These are phyloP conservation scores for Flagelloscypha sp. DNA, from an alignment of 768 basidiomycete genomes.

Conservation along the genomic window DNA sequence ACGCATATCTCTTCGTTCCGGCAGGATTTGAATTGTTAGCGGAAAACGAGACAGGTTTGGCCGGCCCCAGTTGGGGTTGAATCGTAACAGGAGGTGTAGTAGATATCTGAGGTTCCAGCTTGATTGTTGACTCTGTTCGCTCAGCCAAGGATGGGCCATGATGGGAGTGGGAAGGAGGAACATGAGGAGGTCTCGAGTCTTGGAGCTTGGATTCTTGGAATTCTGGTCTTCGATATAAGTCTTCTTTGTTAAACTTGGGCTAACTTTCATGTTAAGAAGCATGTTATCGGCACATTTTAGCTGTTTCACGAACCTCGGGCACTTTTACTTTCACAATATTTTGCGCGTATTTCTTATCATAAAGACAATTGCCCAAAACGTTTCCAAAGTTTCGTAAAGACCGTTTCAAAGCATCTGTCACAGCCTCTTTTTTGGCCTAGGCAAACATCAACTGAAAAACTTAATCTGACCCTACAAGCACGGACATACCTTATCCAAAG, in stretches of 20 bases:
- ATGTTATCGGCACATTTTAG: neutral
- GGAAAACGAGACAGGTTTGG: too few relatives aligned
- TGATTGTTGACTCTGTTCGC: neutral
- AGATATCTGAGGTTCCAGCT: neutral
- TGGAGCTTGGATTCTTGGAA: conserved; percentile 25
- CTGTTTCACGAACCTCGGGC: conserved; percentile 52
- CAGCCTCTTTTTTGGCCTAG: conserved; percentile 97
- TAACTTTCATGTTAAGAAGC: conserved; percentile 10
- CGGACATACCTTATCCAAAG: conserved; percentile 81
- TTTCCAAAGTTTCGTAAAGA: conserved; percentile 90
- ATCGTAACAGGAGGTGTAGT: neutral
- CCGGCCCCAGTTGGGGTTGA: too few relatives aligned
- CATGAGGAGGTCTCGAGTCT: conserved; percentile 1
- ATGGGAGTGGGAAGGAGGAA: neutral
- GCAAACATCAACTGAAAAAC: conserved; percentile 2
- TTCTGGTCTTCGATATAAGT: conserved; percentile 42
- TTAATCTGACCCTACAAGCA: neutral
- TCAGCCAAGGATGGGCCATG: neutral
- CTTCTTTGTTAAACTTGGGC: conserved; percentile 37
- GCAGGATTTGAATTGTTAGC: too few relatives aligned
- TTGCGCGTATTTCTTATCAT: conserved; percentile 83
- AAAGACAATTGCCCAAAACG: conserved; percentile 92
- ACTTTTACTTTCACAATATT: conserved; percentile 86
- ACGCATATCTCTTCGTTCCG: too few relatives aligned
- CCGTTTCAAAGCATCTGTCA: conserved; percentile 91